These are phyloP conservation scores for Fusarium penzigii DNA, from an alignment of 2,329 filamentous ascomycete genomes.

Conservation along the genomic window DNA sequence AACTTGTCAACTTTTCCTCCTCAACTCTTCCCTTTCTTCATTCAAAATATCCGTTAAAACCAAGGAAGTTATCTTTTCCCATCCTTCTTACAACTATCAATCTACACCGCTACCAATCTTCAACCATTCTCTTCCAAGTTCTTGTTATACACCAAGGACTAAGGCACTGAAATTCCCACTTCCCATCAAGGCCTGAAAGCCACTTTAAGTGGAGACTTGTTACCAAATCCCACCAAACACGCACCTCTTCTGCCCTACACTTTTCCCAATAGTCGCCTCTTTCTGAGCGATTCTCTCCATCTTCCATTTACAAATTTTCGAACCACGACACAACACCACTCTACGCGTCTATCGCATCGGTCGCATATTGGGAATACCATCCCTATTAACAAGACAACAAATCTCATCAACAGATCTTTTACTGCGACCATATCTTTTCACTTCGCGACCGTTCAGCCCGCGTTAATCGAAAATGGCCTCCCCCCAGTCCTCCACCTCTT, in stretches of 20 bases:
- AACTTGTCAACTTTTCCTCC: no score
- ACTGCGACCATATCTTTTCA: slow-evolving; percentile 6
- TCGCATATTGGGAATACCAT: not conserved
- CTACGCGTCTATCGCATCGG: not conserved
- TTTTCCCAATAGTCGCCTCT: not conserved
- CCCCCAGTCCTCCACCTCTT: slow-evolving; percentile 51
- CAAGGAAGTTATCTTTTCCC: not conserved
- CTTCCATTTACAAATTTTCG: not conserved
- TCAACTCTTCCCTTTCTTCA: no score
- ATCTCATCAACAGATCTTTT: not conserved
- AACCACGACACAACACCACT: not conserved
- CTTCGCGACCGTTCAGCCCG: slow-evolving; percentile 8
- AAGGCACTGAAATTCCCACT: not conserved
- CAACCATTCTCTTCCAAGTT: not conserved
- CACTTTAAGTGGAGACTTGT: not conserved
- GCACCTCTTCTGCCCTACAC: not conserved
- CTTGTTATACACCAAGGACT: not conserved
- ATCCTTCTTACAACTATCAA: not conserved
- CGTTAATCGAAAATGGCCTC: slow-evolving; percentile 51
- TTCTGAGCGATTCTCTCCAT: not conserved
- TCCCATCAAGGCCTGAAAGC: not conserved
- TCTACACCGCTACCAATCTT: not conserved
- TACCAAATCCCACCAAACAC: not conserved
- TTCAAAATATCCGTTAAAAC: no score
- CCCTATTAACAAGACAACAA: slow-evolving; percentile 5